Base-by-base conservation (phyloP, 2,329 filamentous ascomycete species). In the Chrysoporthe deuterocubensis region DNA sequence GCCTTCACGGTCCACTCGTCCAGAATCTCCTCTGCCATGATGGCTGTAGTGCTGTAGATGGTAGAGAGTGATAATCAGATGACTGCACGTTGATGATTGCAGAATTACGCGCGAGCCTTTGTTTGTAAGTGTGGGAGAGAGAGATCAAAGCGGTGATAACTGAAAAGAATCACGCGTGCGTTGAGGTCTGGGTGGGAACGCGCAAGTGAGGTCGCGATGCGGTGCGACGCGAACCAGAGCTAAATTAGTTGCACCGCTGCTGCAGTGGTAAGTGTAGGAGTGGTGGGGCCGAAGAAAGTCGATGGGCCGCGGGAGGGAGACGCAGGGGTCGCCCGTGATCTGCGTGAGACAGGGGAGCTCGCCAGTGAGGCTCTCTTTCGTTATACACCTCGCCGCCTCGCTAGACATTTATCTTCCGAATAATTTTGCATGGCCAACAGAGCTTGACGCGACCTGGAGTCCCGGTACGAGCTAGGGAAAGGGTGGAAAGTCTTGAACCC, bases 1-100 rank as follows among this genome's bases (percentile, higher is more conserved):
- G 88, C 83, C 73, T 86, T 82, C 68, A 81, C 80, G 64, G 87
- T 83, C 89, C 66, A 71, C 58, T 64, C 62, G 52, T 70, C 69
- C 54, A 65, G 32, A 52, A 58, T 52, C 43, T 66, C 67, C 14
- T 68, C 64, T 18, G 65, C 65, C 65, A 57, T 70, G 43, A 8
- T 59, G 64, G 13, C 42, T 50, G 48, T n/a, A 42, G 6, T n/a
- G 37, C 37, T 13, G 58, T 21, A 44, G 40, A 32, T 50, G 46
- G 21, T 37, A 18, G 42, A 8, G 32, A 52, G 37, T 40, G 34
- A 6, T 40, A 52, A 3, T 37, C 13, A 6, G 7, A 26, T 43
- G 18, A 21, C n/a, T 60, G 57, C 37, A 42, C n/a, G 13, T 11
- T 26, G 4, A 11, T 60, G 3, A 9, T 11, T 42, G 16, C 8